Base-by-base conservation (phyloP, 163 green algal species). In the Prototheca cutis region DNA sequence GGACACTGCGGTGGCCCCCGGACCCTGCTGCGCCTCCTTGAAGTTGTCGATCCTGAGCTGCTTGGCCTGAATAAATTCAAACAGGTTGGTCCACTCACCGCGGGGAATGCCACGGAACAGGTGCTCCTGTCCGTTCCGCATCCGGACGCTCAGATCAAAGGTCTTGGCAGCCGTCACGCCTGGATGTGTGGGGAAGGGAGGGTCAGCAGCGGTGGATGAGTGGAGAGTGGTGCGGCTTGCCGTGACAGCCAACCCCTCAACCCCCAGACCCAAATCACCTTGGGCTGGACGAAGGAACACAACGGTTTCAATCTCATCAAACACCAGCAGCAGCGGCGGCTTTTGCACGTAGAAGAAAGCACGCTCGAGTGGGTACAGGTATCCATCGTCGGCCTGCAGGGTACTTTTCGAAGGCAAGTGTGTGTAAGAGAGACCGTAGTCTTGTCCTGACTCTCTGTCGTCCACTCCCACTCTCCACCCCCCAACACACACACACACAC, bases 281-380 rank as follows among this genome's bases (percentile, higher is more conserved):
- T 67, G 75, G 17, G 78, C 84, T 64, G 90, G 87, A 25, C 87
- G 74, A 61, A 89, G 69, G 61, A 97, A 97, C 83, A 95, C 89
- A 23, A 96, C 79, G 40, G 60, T 78, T 40, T 90, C 80, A 24
- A 95, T 76, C 60, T 94, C 80, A 21, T 93, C 86, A 63, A 89
- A 80, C 18, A 78, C 71, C 23, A 96, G 81, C 40, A 95, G 83
- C 56, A 91, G 82, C 23, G 91, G 88, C 32, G 91, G 91, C 72
- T 98, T 98, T 53, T 93, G 86, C 2, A 97, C 72, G 71, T 94
- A 97, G 81, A 98, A 96, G 86, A 98, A 97, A 31, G 83, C 81
- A 29, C 82, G 77, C 69, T 97, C 90, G 55, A 98, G 78, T 7
- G 91, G 91, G 77, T 94, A 98, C 40, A 98, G 72, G 66, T 88